These are phyloP conservation scores for Psilocybe cyanescens DNA, from an alignment of 768 basidiomycete species.

Conservation along the genomic window DNA sequence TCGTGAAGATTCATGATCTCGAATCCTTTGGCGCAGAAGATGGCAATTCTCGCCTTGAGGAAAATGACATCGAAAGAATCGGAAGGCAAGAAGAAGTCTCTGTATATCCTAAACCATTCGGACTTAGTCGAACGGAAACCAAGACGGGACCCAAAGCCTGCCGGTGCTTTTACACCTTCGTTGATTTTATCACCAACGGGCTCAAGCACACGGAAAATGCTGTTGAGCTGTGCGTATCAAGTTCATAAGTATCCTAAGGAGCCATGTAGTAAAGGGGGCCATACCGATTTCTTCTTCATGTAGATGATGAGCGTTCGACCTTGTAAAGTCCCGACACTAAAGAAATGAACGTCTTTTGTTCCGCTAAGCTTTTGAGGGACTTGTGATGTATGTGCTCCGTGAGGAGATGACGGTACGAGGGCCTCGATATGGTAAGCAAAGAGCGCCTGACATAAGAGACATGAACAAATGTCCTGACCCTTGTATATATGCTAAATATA, in stretches of 20 bases:
- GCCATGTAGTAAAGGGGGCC: constrained; percentile 6
- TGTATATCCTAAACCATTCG: constrained; percentile 95
- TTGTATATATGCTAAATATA: constrained; percentile 22
- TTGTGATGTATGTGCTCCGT: constrained; percentile 67
- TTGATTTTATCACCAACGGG: constrained; percentile 92
- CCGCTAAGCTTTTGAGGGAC: constrained; percentile 91
- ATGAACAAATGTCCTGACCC: neutral
- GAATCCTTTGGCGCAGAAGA: constrained; percentile 92
- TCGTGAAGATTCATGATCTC: constrained; percentile 97
- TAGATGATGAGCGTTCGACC: constrained; percentile 91
- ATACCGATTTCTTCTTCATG: constrained; percentile 91
- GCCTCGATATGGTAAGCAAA: constrained; percentile 98
- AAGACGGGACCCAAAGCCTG: constrained; percentile 71
- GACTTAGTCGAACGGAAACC: constrained; percentile 81
- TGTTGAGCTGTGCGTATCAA: constrained; percentile 58
- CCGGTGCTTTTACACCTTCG: constrained; percentile 71
- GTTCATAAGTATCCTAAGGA: neutral
- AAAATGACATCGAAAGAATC: constrained; percentile 92
- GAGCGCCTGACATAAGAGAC: constrained; percentile 55
- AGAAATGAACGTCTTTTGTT: constrained; percentile 93
- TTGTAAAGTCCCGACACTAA: constrained; percentile 87
- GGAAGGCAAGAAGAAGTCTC: constrained; percentile 92
- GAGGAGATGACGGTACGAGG: constrained; percentile 84
- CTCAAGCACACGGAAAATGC: constrained; percentile 96
- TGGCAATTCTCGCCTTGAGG: constrained; percentile 90